Base-by-base conservation (phyloP, 768 basidiomycete species). In the Psilocybe azurescens region DNA sequence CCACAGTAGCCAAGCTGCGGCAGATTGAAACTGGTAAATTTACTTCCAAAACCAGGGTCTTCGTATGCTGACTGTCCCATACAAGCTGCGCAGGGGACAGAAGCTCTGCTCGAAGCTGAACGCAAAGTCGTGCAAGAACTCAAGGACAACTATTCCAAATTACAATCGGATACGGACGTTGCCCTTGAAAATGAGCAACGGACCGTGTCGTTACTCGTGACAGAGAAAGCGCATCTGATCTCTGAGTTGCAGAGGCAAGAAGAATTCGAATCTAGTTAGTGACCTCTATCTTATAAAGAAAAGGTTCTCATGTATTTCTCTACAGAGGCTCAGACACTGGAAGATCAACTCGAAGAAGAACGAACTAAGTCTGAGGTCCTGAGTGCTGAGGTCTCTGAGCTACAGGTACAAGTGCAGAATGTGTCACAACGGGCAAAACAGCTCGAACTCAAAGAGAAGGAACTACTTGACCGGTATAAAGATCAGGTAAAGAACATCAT, bases 171-270 rank as follows among this genome's bases (percentile, higher is more conserved):
- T 57, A 76, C 73, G 49, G 78, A 79, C 48, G 64, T 60, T 51
- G 65, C 71, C 28, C 68, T 74, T 29, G 80, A 84, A 65, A 88
- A 83, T 67, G 89, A 90, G 66, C 87, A 86, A 62, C 88, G 88
- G 67, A 91, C 90, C 0, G 91, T 95, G 60, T 81, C 89, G 50
- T 72, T 90, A n/a, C 79, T 95, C 13, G 91, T 94, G 18, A 82
- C 86, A 2, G 91, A 92, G 69, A 91, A 91, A 73, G 82, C 85
- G 6, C 79, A 83, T 18, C 78, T 92, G 38, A 75, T 78, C 14
- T 71, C 82, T n/a, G 84, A 88, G 46, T 71, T 90, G 46, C 81
- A 89, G 64, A 82, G 83, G 54, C 69, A 89, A 50, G 84, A 86
- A 48, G 82, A 79, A 51, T 73, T 84, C n/a, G 89, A 91, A 69